Evolutionary conservation across 345 rosid genomes (phyloP), one percentile per base, ranked within the genome.

Genomic region (Theobroma cacao): DNA sequence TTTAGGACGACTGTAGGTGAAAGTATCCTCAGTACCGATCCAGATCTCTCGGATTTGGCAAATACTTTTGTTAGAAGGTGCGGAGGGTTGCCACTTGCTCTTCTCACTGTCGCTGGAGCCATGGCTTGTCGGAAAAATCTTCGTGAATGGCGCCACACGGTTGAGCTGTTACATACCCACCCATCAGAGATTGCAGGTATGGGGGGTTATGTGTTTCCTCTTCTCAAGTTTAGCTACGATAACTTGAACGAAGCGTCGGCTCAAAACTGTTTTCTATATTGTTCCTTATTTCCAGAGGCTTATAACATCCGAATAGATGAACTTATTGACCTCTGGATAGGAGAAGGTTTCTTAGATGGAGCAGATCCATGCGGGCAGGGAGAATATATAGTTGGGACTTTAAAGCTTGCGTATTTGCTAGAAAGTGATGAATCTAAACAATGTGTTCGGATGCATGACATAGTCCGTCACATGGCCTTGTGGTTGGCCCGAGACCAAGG

Each of bases 191-290:
- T 80, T 8, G 11, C 34, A 60, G 74, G 66, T 48, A 83, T 61
- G 79, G 74, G 26, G 55, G 61, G 20, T 24, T 24, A 50, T 34
- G 64, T 83, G 6, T 77, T 65, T 30, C 59, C 45, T 26, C 41
- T 58, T n/a, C 52, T 83, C 10, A 69, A 80, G 71, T 83, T 77
- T 10, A 83, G 81, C 56, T 83, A 77, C 62, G 65, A 77, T 50
- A 38, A 50, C 41, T 72, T 83, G 79, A 34, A 34, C 0, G 61
- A 79, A 30, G 66, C 47, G 30, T 60, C 31, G 1, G 24, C 45
- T 7, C 40, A 65, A 26, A 28, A 2, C 1, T 84, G 84, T 38
- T 84, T 84, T 56, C 69, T 58, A 2, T 76, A 79, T 58, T 78
- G 77, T 26, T 79, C 72, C 10, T 7, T 84, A 7, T 84, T 77